A percentile compares a stretch with the other conserved stretches of the same genome.
Conservation (phyloP, 2,329 filamentous ascomycete genomes). For the Pestalotiopsis fici region DNA sequence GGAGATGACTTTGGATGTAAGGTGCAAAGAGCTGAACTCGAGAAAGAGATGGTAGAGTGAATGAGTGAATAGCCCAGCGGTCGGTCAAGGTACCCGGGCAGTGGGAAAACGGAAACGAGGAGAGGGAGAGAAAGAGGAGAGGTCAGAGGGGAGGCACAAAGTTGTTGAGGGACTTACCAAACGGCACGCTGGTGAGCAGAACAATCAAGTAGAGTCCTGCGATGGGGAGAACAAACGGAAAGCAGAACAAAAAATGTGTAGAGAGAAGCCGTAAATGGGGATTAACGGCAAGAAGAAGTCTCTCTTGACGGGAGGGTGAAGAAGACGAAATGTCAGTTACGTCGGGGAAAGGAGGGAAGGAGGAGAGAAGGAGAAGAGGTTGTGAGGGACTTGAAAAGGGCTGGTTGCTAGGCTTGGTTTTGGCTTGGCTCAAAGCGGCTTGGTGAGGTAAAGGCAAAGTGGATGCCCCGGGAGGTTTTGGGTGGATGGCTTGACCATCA, state of each 20-base stretch:
- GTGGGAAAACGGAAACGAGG: background rate
- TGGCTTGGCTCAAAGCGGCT: slow-evolving; percentile 3
- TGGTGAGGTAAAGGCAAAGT: slow-evolving; percentile 2
- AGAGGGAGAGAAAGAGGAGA: background rate
- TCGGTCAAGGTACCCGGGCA: background rate
- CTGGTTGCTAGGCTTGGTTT: background rate
- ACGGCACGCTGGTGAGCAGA: slow-evolving; percentile 1
- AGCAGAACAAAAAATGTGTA: slow-evolving; percentile 10
- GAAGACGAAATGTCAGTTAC: slow-evolving; percentile 10
- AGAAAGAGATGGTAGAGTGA: background rate
- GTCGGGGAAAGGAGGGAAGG: slow-evolving; percentile 13
- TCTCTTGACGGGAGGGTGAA: slow-evolving; percentile 2
- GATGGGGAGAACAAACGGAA: slow-evolving; percentile 12
- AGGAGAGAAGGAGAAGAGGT: background rate
- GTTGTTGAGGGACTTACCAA: slow-evolving; percentile 16
- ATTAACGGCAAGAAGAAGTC: slow-evolving; percentile 11
- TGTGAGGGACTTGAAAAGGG: background rate
- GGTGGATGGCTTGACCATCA: background rate
- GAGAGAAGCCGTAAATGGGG: slow-evolving; percentile 21
- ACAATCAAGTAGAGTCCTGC: slow-evolving; percentile 3
- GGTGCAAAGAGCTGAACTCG: background rate
- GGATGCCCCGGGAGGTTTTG: background rate
- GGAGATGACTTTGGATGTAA: background rate
- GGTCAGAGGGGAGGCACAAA: background rate
- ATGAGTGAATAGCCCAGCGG: background rate